A percentile compares a stretch with the other conserved stretches of the same genome.
Evolutionary conservation across 2,329 filamentous ascomycete genomes (phyloP).

Genomic region (Hymenoscyphus repandus): DNA sequence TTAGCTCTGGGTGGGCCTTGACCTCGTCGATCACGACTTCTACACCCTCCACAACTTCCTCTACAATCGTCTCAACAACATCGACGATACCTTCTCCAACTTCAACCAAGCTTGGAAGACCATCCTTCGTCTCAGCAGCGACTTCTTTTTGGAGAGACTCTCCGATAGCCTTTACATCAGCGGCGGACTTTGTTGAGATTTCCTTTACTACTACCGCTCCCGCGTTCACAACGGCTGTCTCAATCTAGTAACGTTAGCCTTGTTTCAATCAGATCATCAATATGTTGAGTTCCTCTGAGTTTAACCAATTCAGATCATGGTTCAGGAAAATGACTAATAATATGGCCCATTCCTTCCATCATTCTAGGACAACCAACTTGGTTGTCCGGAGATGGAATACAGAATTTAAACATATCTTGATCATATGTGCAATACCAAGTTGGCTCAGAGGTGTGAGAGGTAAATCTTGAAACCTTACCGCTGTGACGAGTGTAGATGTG

Average conservation of each 20-base stretch:
- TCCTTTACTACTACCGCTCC: constrained; percentile 3
- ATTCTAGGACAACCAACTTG: no score
- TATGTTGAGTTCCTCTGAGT: not conserved
- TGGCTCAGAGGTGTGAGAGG: no score
- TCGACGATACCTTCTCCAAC: constrained; percentile 13
- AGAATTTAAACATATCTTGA: no score
- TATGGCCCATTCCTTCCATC: no score
- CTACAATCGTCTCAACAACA: constrained; percentile 15
- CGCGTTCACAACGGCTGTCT: constrained; percentile 3
- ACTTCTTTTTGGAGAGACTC: constrained; percentile 16
- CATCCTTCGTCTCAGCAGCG: constrained; percentile 12
- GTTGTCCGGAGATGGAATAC: no score
- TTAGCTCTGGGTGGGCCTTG: constrained; percentile 22
- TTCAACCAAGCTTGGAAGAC: constrained; percentile 8
- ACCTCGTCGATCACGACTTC: constrained; percentile 18
- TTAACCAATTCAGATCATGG: no score
- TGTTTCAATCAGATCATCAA: not conserved
- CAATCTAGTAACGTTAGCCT: constrained; percentile 3
- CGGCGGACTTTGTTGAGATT: constrained; percentile 6
- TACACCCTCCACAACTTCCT: constrained; percentile 19
- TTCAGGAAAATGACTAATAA: no score
- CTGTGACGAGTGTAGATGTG: not conserved
- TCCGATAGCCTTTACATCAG: constrained; percentile 16
- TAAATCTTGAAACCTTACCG: not conserved
- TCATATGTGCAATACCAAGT: no score